These are phyloP conservation scores for Geotrichum europaeum DNA, from an alignment of 1,139 yeast genomes.

Conservation along the genomic window DNA sequence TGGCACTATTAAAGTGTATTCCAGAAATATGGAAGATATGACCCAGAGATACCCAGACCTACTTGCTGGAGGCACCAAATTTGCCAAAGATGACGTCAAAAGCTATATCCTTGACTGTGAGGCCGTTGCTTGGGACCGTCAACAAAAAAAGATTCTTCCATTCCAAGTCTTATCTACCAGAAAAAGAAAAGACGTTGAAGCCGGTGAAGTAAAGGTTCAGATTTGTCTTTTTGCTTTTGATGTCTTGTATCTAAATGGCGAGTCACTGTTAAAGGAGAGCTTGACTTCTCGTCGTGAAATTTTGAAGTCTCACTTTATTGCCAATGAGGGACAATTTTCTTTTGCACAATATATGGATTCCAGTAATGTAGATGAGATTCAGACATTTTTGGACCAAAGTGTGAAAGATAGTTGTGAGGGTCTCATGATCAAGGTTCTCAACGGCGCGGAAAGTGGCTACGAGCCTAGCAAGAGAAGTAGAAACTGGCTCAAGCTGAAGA, in stretches of 20 bases:
- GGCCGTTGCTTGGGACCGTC: conserved; percentile 97
- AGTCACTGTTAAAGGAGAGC: conserved; percentile 61
- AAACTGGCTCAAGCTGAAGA: conserved; percentile 92
- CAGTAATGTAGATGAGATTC: conserved; percentile 65
- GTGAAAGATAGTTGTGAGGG: conserved; percentile 93
- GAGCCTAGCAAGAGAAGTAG: conserved; percentile 94
- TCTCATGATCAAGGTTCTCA: conserved; percentile 84
- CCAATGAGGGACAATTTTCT: conserved; percentile 70
- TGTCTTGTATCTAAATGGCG: conserved; percentile 64
- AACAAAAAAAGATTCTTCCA: conserved; percentile 69
- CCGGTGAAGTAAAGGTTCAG: conserved; percentile 78
- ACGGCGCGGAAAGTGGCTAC: conserved; percentile 74
- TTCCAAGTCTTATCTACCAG: conserved; percentile 90
- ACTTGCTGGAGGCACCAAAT: conserved; percentile 58
- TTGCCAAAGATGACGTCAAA: conserved; percentile 42
- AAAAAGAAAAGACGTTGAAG: conserved; percentile 86
- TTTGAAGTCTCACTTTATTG: conserved; percentile 50
- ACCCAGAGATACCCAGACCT: conserved; percentile 92
- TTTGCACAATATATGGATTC: conserved; percentile 76
- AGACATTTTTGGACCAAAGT: conserved; percentile 80
- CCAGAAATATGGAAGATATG: conserved; percentile 97
- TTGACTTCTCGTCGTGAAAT: conserved; percentile 63
- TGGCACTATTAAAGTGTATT: conserved; percentile 70
- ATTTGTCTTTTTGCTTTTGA: conserved; percentile 94
- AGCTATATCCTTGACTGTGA: conserved; percentile 85